phyloP scores from a whole-genome alignment of 345 rosid genomes.

The Alliaria petiolata region DNA sequence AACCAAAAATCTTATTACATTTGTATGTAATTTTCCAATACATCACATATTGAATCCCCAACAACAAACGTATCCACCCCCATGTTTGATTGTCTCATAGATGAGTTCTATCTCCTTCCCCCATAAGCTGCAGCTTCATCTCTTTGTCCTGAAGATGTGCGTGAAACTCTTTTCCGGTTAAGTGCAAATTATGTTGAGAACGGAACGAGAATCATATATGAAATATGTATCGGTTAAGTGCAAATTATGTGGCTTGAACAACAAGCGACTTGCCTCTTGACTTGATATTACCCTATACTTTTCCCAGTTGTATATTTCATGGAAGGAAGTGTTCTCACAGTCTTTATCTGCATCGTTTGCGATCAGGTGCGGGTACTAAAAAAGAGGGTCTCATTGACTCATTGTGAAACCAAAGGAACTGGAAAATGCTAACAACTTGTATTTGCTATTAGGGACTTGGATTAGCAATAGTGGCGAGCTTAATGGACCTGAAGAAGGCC shows the following conservation, averaged over 20 bases:
- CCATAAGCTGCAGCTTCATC: too few species aligned
- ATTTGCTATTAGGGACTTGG: conserved; percentile 92
- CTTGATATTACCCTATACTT: conserved; percentile 67
- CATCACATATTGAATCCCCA: too few species aligned
- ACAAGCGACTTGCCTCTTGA: conserved; percentile 93
- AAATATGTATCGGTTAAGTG: conserved; percentile 85
- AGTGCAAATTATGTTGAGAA: too few species aligned
- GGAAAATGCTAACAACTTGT: neutral
- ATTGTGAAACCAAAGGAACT: neutral
- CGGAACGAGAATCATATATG: conserved; percentile 92
- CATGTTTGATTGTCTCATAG: too few species aligned
- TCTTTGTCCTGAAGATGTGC: too few species aligned
- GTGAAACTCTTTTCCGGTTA: too few species aligned
- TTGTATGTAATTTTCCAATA: too few species aligned
- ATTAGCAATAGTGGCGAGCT: conserved; percentile 85
- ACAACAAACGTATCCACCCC: too few species aligned
- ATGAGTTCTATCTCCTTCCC: too few species aligned
- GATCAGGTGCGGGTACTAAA: conserved; percentile 58
- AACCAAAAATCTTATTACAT: too few species aligned
- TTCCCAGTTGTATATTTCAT: conserved; percentile 72
- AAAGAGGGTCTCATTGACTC: too few species aligned
- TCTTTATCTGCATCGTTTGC: conserved; percentile 71
- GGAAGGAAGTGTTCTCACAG: conserved; percentile 72
- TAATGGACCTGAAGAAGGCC: conserved; percentile 92
- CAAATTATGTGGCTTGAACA: conserved; percentile 87